Conservation (phyloP, 257 asterid genomes). For the Solanum tarijense region DNA sequence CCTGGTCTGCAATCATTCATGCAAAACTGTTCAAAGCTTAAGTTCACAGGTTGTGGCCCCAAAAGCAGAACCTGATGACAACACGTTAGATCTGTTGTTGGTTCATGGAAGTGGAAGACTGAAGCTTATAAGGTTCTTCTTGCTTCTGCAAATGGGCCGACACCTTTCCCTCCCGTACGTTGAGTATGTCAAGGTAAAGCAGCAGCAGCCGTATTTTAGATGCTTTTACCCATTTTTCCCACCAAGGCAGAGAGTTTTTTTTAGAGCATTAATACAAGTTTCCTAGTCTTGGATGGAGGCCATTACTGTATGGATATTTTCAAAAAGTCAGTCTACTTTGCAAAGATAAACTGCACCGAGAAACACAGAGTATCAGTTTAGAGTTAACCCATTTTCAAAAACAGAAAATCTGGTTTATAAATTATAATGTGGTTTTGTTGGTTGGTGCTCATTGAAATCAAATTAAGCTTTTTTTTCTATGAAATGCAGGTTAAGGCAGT, state of each 20-base stretch:
- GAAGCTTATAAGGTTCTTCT: constrained; percentile 74
- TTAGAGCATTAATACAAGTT: background rate
- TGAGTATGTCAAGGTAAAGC: constrained; percentile 80
- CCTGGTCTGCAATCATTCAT: constrained; percentile 85
- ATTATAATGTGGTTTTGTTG: background rate
- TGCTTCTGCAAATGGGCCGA: constrained; percentile 70
- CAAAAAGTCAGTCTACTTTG: background rate
- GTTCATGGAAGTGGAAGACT: constrained; percentile 88
- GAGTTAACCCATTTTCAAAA: background rate
- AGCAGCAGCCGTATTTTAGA: background rate
- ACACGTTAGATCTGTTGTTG: constrained; percentile 66
- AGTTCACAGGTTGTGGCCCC: constrained; percentile 98
- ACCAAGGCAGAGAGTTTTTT: background rate
- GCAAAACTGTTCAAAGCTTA: constrained; percentile 91
- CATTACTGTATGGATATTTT: background rate
- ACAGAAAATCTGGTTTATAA: background rate
- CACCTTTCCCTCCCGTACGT: constrained; percentile 87
- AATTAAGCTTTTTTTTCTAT: constrained; percentile 2
- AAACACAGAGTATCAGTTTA: background rate
- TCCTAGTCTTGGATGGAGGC: background rate
- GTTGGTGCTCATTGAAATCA: background rate
- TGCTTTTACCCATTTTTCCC: background rate
- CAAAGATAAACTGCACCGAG: background rate
- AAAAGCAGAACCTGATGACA: constrained; percentile 90
- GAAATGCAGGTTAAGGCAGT: constrained; percentile 84